These are phyloP conservation scores for Aspergillus ellipticus DNA, from an alignment of 495 filamentous ascomycete species.

Conservation along the genomic window DNA sequence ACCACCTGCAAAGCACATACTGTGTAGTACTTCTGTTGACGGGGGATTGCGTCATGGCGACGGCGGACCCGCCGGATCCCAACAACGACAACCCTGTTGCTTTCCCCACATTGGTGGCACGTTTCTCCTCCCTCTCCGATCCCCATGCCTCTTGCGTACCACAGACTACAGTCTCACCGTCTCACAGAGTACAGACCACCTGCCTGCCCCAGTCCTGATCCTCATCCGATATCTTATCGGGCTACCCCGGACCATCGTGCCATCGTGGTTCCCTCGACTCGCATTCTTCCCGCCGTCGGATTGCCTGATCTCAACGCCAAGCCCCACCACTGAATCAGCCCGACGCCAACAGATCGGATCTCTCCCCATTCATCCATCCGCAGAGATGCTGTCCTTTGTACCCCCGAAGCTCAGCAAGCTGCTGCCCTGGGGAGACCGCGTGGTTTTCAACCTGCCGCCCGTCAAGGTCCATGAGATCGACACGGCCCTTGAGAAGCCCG, in stretches of 20 bases:
- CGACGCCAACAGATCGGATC: neutral
- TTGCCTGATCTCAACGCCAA: slow-evolving; percentile 6
- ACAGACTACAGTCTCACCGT: neutral
- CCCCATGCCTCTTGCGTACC: neutral
- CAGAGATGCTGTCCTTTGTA: slow-evolving; percentile 29
- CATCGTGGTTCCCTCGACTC: no score
- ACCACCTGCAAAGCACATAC: neutral
- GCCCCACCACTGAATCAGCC: neutral
- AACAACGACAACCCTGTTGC: no score
- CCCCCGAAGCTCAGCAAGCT: slow-evolving; percentile 22
- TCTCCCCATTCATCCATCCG: neutral
- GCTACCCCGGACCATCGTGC: no score
- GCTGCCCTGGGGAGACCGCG: slow-evolving; percentile 20
- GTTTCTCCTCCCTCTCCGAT: neutral
- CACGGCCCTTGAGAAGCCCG: slow-evolving; percentile 68
- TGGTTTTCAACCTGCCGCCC: slow-evolving; percentile 60
- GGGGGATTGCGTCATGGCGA: no score
- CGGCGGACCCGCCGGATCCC: no score
- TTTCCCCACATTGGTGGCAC: no score
- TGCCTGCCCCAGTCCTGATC: no score
- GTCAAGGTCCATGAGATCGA: slow-evolving; percentile 77
- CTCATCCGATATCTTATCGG: no score
- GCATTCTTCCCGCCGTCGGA: no score
- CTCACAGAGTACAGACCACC: no score
- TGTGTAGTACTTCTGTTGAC: no score